phyloP scores from a whole-genome alignment of 1,284 basidiomycete genomes.

The Pisolithus thermaeus region DNA sequence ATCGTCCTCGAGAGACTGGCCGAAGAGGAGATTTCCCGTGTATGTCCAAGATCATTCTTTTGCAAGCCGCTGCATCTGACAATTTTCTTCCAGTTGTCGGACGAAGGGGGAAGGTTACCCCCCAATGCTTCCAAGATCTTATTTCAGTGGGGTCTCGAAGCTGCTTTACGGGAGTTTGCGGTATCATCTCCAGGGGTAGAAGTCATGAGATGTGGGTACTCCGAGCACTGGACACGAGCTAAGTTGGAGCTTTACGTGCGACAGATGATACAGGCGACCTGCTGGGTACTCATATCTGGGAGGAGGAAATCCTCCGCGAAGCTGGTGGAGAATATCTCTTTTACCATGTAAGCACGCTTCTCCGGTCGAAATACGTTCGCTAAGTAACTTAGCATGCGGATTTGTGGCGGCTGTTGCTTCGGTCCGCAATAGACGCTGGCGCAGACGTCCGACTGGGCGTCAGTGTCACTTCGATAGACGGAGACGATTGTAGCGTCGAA shows the following conservation, averaged over 20 bases:
- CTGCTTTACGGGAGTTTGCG: slow-evolving; percentile 32
- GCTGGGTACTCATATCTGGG: slow-evolving; percentile 49
- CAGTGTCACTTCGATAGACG: slow-evolving; percentile 35
- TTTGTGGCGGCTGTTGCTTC: slow-evolving; percentile 33
- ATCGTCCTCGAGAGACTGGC: slow-evolving; percentile 45
- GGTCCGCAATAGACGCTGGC: slow-evolving; percentile 40
- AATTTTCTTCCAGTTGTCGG: slow-evolving; percentile 11
- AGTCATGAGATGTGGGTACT: slow-evolving; percentile 34
- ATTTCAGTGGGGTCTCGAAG: slow-evolving; percentile 48
- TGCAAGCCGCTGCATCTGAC: background rate
- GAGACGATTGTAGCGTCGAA: slow-evolving; percentile 26
- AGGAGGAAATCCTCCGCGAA: slow-evolving; percentile 48
- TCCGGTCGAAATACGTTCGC: slow-evolving; percentile 3
- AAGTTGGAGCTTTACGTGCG: slow-evolving; percentile 3
- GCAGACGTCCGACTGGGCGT: slow-evolving; percentile 37
- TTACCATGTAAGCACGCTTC: slow-evolving; percentile 37
- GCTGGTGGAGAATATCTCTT: slow-evolving; percentile 50
- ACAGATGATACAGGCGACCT: slow-evolving; percentile 41
- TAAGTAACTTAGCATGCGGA: slow-evolving; percentile 21
- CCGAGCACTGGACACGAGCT: background rate
- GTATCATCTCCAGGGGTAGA: slow-evolving; percentile 35
- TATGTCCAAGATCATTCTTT: slow-evolving; percentile 16
- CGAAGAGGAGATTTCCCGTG: slow-evolving; percentile 26
- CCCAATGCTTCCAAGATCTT: slow-evolving; percentile 55
- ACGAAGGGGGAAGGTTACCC: slow-evolving; percentile 44